Conservation (phyloP, 345 rosid species). For the Acer yangbiense region DNA sequence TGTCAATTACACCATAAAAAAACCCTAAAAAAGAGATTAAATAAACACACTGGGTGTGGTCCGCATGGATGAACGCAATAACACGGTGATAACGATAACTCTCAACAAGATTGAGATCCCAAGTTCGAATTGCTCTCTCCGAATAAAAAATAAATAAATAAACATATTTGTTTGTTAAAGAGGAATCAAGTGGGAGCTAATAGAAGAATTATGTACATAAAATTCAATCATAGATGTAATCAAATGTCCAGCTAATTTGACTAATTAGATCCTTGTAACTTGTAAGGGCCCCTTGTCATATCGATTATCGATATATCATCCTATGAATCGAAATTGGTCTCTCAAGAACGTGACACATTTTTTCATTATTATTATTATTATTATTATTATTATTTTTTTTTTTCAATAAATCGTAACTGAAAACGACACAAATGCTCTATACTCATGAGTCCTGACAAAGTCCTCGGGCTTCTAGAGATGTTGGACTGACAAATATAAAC, state of each 20-base stretch:
- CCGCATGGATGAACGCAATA: no score
- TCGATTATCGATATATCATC: neutral
- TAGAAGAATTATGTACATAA: neutral
- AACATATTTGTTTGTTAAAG: neutral
- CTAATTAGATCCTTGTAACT: slow-evolving; percentile 7
- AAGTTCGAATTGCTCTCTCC: no score
- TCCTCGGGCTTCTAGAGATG: slow-evolving; percentile 12
- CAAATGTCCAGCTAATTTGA: slow-evolving; percentile 17
- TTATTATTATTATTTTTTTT: no score
- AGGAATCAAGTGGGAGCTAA: neutral
- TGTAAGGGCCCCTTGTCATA: neutral
- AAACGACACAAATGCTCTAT: neutral
- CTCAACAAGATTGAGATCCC: no score
- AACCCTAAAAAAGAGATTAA: neutral
- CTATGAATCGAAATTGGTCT: neutral
- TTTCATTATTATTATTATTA: no score
- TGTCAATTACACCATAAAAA: neutral
- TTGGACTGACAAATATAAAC: neutral
- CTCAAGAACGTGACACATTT: neutral
- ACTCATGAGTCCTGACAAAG: neutral
- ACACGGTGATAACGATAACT: no score
- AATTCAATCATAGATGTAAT: slow-evolving; percentile 7
- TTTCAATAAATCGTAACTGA: slow-evolving; percentile 9
- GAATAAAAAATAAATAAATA: no score
- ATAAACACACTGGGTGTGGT: no score